These are phyloP conservation scores for Podaxis sp. DNA, from an alignment of 768 basidiomycete genomes.

Conservation along the genomic window DNA sequence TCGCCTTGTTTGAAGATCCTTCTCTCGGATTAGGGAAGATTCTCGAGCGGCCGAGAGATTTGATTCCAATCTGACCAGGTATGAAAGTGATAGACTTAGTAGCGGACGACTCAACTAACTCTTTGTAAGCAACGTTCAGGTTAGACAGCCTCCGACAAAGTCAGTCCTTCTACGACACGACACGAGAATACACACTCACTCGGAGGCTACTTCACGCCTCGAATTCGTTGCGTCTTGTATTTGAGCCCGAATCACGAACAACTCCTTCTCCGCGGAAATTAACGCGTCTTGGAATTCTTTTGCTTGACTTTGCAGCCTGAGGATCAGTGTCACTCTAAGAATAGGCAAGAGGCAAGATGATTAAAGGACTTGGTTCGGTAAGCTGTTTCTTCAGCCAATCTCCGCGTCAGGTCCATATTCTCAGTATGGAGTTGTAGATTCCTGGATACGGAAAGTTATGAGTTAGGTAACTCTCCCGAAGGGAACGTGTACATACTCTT, in stretches of 20 bases:
- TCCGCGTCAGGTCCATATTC: neutral
- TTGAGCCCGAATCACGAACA: conserved; percentile 1
- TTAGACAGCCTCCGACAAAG: neutral
- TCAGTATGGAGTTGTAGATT: conserved; percentile 4
- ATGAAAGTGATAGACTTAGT: neutral
- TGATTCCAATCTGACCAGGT: neutral
- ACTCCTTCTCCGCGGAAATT: conserved; percentile 10
- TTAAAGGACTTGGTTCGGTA: conserved; percentile 3
- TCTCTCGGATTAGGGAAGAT: neutral
- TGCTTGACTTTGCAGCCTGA: neutral
- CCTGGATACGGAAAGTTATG: neutral
- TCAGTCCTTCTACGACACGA: neutral
- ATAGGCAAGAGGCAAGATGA: neutral
- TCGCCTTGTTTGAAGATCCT: conserved; percentile 2
- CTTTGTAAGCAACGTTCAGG: conserved; percentile 3
- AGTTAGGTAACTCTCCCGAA: neutral
- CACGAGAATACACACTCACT: conserved; percentile 2
- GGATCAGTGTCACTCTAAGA: neutral
- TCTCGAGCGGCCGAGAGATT: neutral
- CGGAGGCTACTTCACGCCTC: conserved; percentile 1
- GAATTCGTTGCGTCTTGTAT: conserved; percentile 5
- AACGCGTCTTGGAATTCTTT: conserved; percentile 4
- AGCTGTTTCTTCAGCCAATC: neutral
- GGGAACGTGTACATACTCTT: conserved; percentile 18
- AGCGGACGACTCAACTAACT: neutral